phyloP scores from a whole-genome alignment of 164 flowering plant genomes.

The Dillenia suffruticosa region DNA sequence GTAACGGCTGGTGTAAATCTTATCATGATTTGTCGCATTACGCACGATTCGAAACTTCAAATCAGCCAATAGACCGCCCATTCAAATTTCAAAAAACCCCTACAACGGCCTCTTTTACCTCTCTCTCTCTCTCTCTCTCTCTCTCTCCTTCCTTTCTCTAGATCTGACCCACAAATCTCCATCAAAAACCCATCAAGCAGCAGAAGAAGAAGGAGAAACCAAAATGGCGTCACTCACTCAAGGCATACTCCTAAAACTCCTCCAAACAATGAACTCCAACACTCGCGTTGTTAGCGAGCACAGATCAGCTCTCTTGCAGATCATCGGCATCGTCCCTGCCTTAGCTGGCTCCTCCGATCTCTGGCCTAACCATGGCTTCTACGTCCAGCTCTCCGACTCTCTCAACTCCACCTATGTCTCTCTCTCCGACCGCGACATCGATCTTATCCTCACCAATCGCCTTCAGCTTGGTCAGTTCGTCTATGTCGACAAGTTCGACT shows the following conservation, averaged over 20 bases:
- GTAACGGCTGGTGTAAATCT: too few relatives aligned
- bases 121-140: not conserved
- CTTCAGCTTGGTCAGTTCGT: constrained; percentile 89
- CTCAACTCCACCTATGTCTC: constrained; percentile 86
- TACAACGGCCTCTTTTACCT: not conserved
- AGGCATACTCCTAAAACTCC: constrained; percentile 84
- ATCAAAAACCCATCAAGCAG: not conserved
- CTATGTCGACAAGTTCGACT: constrained; percentile 61
- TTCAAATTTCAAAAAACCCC: not conserved
- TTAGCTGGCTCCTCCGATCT: constrained; percentile 53
- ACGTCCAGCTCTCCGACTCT: constrained; percentile 87
- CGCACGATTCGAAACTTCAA: too few relatives aligned
- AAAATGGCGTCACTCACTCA: constrained; percentile 79
- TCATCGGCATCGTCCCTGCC: constrained; percentile 85
- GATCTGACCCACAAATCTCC: not conserved
- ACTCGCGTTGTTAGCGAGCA: constrained; percentile 74
- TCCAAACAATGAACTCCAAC: constrained; percentile 73
- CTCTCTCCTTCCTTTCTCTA: too few relatives aligned
- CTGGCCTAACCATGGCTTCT: constrained; percentile 82
- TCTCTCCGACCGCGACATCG: constrained; percentile 75
- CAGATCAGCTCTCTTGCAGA: constrained; percentile 81
- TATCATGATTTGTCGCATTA: too few relatives aligned
- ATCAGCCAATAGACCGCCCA: too few relatives aligned
- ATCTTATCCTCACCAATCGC: constrained; percentile 81
- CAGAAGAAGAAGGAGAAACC: not conserved